Conservation (phyloP, 2,329 filamentous ascomycete species). For the Claviceps pazoutovae region DNA sequence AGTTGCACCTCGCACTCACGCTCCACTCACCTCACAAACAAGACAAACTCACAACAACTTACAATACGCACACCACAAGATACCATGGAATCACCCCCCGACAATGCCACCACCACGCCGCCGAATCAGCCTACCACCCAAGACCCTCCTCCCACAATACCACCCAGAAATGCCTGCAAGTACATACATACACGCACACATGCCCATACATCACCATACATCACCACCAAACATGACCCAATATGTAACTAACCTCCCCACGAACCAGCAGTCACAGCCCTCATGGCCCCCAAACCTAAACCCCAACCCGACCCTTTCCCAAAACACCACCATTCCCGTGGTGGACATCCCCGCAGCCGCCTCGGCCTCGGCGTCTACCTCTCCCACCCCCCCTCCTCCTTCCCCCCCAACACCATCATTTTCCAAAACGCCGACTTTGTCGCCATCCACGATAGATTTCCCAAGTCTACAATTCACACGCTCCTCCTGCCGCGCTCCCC, state of each 20-base stretch:
- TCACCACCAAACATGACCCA: too few relatives aligned
- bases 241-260: too few relatives aligned
- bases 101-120: constrained; percentile 22
- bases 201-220: background rate
- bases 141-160: constrained; percentile 12
- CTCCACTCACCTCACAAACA: too few relatives aligned
- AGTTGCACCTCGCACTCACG: too few relatives aligned
- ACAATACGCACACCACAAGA: background rate
- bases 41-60: too few relatives aligned
- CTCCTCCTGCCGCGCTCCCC: constrained; percentile 71
- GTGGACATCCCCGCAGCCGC: constrained; percentile 24
- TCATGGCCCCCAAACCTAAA: constrained; percentile 17
- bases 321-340: constrained; percentile 16
- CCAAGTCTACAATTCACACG: constrained; percentile 73
- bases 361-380: constrained; percentile 57
- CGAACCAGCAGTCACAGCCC: constrained; percentile 19
- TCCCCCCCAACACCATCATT: constrained; percentile 47
- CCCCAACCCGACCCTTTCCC: constrained; percentile 13
- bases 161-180: constrained; percentile 29
- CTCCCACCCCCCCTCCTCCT: constrained; percentile 43
- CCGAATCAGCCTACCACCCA: constrained; percentile 26
- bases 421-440: constrained; percentile 56
- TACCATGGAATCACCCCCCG: background rate
- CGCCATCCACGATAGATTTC: constrained; percentile 68
- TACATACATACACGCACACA: background rate